Evolutionary conservation across 441 rosid genomes (phyloP).

Genomic region (Viola pubescens): DNA sequence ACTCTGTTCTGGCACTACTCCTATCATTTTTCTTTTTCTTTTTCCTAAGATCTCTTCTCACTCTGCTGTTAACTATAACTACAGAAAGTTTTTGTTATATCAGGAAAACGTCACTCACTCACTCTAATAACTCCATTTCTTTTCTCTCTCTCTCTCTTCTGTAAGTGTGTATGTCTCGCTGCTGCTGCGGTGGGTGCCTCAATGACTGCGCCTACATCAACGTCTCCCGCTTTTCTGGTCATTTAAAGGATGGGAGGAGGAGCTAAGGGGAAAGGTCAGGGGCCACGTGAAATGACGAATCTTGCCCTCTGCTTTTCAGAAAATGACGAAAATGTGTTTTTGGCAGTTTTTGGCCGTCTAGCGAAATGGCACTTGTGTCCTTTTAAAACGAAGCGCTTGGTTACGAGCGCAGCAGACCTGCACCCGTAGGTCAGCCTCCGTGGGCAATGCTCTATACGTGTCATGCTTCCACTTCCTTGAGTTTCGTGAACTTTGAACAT

Average conservation of each 20-base stretch:
- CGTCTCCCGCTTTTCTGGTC: slow-evolving; percentile 65
- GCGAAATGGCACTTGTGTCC: slow-evolving; percentile 9
- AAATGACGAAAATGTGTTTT: slow-evolving; percentile 13
- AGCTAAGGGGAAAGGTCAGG: neutral
- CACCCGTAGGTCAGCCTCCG: slow-evolving; percentile 12
- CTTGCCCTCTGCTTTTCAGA: slow-evolving; percentile 9
- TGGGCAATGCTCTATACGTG: slow-evolving; percentile 19
- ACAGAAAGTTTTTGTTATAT: neutral
- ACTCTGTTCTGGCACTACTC: slow-evolving; percentile 40
- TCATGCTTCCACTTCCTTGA: slow-evolving; percentile 9
- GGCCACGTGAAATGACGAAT: slow-evolving; percentile 16
- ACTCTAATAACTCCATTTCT: slow-evolving; percentile 16
- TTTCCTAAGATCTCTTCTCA: neutral
- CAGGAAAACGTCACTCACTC: neutral
- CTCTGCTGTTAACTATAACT: neutral
- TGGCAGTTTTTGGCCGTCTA: neutral
- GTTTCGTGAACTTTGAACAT: slow-evolving; percentile 23
- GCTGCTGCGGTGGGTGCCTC: no score
- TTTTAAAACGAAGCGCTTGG: neutral
- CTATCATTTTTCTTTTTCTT: slow-evolving; percentile 29
- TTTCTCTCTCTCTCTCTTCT: slow-evolving; percentile 1
- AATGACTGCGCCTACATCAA: slow-evolving; percentile 24
- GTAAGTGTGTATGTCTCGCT: neutral
- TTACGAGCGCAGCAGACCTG: slow-evolving; percentile 7
- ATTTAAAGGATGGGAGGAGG: slow-evolving; percentile 28